These are phyloP conservation scores for Geranium brycei DNA, from an alignment of 345 rosid species.

Conservation along the genomic window DNA sequence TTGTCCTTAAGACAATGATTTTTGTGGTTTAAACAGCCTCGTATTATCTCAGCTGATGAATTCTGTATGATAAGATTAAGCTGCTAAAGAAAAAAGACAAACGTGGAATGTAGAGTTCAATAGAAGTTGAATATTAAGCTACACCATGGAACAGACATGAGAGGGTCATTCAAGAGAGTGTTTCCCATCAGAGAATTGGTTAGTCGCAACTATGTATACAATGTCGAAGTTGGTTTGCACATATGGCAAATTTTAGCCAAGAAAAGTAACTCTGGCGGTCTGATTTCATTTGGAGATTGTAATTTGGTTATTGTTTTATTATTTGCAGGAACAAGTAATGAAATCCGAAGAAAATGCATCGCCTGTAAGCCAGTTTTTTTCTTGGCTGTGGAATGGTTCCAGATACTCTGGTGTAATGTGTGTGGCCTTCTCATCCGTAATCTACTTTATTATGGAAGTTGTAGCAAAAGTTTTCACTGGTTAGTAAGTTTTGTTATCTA, in stretches of 20 bases:
- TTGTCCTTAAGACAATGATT: background rate
- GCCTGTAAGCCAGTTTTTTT: slow-evolving; percentile 25
- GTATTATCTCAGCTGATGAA: background rate
- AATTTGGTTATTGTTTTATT: slow-evolving; percentile 1
- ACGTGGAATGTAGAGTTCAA: too few relatives aligned
- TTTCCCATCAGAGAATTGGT: too few relatives aligned
- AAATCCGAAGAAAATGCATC: slow-evolving; percentile 45
- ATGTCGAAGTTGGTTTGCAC: too few relatives aligned
- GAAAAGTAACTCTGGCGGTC: background rate
- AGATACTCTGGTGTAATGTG: slow-evolving; percentile 83
- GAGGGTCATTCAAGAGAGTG: too few relatives aligned
- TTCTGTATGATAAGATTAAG: too few relatives aligned
- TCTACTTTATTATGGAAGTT: slow-evolving; percentile 67
- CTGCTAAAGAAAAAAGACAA: too few relatives aligned
- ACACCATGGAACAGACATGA: too few relatives aligned
- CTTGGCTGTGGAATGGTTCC: slow-evolving; percentile 84
- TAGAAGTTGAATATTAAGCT: too few relatives aligned
- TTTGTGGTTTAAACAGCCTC: too few relatives aligned
- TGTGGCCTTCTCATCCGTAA: slow-evolving; percentile 46
- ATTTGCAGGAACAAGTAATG: slow-evolving; percentile 49
- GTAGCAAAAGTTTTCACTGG: slow-evolving; percentile 49
- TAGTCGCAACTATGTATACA: too few relatives aligned
- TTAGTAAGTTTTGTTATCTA: slow-evolving; percentile 15
- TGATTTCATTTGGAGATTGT: background rate
- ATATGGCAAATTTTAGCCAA: too few relatives aligned